Evolutionary conservation across 768 basidiomycete genomes (phyloP).

Genomic region (Harrya chromipes): DNA sequence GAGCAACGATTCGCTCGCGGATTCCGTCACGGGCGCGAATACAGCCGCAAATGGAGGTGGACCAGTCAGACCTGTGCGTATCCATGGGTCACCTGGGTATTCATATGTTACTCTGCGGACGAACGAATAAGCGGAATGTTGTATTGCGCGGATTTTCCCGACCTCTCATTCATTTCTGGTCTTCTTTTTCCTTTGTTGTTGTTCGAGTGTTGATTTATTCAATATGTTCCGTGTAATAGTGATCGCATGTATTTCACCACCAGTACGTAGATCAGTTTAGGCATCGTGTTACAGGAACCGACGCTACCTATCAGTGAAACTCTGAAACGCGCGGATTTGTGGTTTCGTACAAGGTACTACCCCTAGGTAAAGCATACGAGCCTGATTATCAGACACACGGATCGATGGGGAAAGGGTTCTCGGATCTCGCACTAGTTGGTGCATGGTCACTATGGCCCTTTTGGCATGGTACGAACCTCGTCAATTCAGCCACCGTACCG

Average conservation of each 20-base stretch:
- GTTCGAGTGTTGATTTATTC: slow-evolving; percentile 6
- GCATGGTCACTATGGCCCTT: too few species aligned
- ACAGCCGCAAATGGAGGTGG: slow-evolving; percentile 24
- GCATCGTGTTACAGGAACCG: not conserved
- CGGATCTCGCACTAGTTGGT: too few species aligned
- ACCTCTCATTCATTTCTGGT: too few species aligned
- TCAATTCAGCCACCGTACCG: too few species aligned
- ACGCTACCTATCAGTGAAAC: not conserved
- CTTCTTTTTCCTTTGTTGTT: not conserved
- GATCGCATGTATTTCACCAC: slow-evolving; percentile 3
- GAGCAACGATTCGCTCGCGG: slow-evolving; percentile 28
- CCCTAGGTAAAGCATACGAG: too few species aligned
- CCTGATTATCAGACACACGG: too few species aligned
- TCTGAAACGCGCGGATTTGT: too few species aligned
- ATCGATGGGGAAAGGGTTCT: too few species aligned
- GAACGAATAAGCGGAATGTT: slow-evolving; percentile 8
- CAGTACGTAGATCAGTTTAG: not conserved
- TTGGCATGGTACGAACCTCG: too few species aligned
- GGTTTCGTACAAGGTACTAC: too few species aligned
- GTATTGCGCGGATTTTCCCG: too few species aligned
- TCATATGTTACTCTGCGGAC: slow-evolving; percentile 14
- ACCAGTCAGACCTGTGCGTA: slow-evolving; percentile 17
- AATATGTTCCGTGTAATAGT: slow-evolving; percentile 5
- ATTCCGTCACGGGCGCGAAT: slow-evolving; percentile 23
- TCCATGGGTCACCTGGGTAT: slow-evolving; percentile 18